Conservation (phyloP, 106 monocot genomes). For the Dactylorhiza incarnata region DNA sequence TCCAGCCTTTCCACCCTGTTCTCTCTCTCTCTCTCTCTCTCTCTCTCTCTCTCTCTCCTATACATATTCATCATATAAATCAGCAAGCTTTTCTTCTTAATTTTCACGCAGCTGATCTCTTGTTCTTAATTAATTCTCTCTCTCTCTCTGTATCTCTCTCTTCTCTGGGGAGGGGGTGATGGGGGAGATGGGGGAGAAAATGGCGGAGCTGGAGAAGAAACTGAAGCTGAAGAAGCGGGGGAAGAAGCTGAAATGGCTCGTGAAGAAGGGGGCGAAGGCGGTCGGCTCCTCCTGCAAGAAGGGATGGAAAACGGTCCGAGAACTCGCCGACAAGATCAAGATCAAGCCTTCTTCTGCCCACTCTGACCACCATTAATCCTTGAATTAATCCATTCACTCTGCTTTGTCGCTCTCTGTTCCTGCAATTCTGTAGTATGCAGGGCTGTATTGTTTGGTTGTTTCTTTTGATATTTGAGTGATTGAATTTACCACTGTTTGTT, state of each 20-base stretch:
- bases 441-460: too few relatives aligned
- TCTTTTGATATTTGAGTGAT: too few relatives aligned
- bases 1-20: neutral
- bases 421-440: neutral
- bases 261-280: conserved; percentile 12
- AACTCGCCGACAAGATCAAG: conserved; percentile 8
- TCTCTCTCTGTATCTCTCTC: neutral
- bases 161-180: neutral
- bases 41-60: neutral
- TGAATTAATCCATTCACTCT: neutral
- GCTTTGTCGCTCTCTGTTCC: neutral
- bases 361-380: neutral
- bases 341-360: neutral
- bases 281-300: conserved; percentile 17
- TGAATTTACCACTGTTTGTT: too few relatives aligned
- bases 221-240: conserved; percentile 17
- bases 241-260: conserved; percentile 15
- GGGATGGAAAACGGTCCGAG: conserved; percentile 16
- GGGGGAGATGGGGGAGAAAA: conserved; percentile 7
- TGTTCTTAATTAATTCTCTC: neutral
- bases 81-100: neutral
- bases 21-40: neutral
- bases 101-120: neutral
- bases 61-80: neutral
- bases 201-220: conserved; percentile 14